These are phyloP conservation scores for Pharnaceum exiguum DNA, from an alignment of 148 eudicot species.

Conservation along the genomic window DNA sequence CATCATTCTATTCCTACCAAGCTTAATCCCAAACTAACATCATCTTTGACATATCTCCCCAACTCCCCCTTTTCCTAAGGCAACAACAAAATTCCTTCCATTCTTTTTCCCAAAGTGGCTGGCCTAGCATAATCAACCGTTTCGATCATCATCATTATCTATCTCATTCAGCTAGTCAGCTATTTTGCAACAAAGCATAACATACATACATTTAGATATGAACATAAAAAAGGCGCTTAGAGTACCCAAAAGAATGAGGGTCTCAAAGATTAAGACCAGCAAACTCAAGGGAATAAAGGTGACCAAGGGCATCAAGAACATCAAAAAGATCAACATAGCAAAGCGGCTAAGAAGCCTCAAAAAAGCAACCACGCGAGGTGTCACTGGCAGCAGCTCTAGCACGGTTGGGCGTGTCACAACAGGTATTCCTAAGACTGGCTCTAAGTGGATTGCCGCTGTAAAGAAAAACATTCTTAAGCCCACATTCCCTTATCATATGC, in stretches of 20 bases:
- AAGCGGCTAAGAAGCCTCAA: conserved; percentile 13
- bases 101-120: neutral
- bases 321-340: conserved; percentile 14
- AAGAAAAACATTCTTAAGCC: conserved; percentile 34
- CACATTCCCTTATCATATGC: conserved; percentile 19
- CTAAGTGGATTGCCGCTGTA: conserved; percentile 33
- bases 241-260: conserved; percentile 26
- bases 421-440: conserved; percentile 23
- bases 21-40: neutral
- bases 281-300: conserved; percentile 26
- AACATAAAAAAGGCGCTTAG: conserved; percentile 26
- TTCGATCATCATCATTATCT: neutral
- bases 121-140: too few relatives aligned
- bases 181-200: too few relatives aligned
- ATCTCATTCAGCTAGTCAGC: too few relatives aligned
- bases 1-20: neutral
- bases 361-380: neutral
- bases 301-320: conserved; percentile 15
- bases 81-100: neutral
- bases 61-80: neutral
- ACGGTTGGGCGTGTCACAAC: neutral
- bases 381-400: neutral
- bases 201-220: neutral
- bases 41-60: too few relatives aligned
- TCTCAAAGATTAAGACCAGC: conserved; percentile 5